Evolutionary conservation across 306 rosid species (phyloP).

Genomic region (Acacia acuminata): DNA sequence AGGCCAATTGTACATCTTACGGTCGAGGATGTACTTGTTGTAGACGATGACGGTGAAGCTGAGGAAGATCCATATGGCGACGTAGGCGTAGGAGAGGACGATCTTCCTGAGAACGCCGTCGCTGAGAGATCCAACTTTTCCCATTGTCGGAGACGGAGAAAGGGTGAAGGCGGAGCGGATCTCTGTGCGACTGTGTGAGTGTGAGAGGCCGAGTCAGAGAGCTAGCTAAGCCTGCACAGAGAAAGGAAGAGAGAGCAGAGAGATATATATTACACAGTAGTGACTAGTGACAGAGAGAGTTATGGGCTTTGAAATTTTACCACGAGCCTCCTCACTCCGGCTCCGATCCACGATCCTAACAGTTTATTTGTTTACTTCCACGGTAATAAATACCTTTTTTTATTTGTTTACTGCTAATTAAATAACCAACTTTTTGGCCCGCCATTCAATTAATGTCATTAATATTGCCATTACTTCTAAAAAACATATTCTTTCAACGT

Average conservation of each 20-base stretch:
- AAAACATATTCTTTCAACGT: too few species aligned
- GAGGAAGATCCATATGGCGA: constrained; percentile 85
- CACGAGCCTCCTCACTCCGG: background rate
- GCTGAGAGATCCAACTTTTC: constrained; percentile 74
- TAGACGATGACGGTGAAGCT: constrained; percentile 87
- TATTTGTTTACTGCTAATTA: too few species aligned
- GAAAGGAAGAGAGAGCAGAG: background rate
- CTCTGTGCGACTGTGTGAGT: background rate
- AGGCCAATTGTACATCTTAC: constrained; percentile 91
- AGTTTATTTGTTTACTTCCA: background rate
- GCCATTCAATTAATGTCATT: too few species aligned
- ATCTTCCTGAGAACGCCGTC: constrained; percentile 82
- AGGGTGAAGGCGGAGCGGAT: background rate
- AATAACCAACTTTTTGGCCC: background rate
- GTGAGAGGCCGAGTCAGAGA: background rate
- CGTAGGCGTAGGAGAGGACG: constrained; percentile 77
- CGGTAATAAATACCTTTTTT: too few species aligned
- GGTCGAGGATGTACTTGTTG: constrained; percentile 96
- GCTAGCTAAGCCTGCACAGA: background rate
- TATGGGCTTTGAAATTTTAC: background rate
- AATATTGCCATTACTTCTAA: too few species aligned
- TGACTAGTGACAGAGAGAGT: background rate
- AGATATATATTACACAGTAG: background rate
- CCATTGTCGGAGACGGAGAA: constrained; percentile 44
- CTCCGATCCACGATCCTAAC: background rate